These are phyloP conservation scores for Syzygium grande DNA, from an alignment of 345 rosid genomes.

Conservation along the genomic window DNA sequence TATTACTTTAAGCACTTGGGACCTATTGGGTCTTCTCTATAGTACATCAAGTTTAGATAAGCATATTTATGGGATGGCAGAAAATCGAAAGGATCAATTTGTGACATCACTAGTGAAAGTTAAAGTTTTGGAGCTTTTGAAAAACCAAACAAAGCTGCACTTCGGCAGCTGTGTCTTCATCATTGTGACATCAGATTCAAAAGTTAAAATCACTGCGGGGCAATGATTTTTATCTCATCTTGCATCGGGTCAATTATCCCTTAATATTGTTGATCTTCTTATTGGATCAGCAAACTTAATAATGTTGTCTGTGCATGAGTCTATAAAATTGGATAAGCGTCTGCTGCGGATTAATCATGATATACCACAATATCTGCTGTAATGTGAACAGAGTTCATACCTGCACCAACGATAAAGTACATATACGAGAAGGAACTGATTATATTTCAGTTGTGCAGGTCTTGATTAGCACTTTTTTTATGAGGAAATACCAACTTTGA, in stretches of 20 bases:
- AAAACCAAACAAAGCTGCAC: neutral
- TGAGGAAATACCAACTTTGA: neutral
- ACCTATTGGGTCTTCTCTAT: neutral
- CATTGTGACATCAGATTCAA: neutral
- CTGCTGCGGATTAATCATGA: neutral
- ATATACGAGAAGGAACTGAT: neutral
- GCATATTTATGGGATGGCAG: neutral
- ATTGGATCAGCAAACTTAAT: neutral
- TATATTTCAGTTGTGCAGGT: neutral
- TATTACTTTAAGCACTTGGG: neutral
- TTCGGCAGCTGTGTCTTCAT: neutral
- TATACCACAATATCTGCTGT: neutral
- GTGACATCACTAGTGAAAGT: neutral
- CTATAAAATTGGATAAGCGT: neutral
- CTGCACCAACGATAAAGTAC: neutral
- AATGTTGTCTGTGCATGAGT: neutral
- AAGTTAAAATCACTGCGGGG: neutral
- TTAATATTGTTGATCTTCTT: neutral
- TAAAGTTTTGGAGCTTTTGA: rapidly evolving
- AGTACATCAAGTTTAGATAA: neutral
- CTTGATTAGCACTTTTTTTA: neutral
- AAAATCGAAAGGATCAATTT: neutral
- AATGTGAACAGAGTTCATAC: neutral
- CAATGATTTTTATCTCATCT: neutral
- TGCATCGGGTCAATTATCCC: neutral